Base-by-base conservation (phyloP, 108 stramenopile species). In the Cyclotella cryptica region DNA sequence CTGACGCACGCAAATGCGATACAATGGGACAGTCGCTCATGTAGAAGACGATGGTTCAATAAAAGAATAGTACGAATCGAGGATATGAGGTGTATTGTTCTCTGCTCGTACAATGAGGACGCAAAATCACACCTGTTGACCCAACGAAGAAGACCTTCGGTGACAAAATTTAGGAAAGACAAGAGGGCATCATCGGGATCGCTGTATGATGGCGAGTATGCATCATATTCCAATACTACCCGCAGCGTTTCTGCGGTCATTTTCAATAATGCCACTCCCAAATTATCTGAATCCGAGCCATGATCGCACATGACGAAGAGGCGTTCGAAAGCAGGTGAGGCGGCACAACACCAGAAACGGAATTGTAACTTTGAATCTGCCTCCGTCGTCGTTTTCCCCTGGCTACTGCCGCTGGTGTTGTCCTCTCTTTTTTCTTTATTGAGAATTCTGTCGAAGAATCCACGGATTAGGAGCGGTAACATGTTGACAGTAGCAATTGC, bases 141-240 rank as follows among this genome's bases (percentile, higher is more conserved):
- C 43, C 55, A 71, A 18, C 70, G 40, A 46, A 64, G 28, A 44
- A 72, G 24, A 30, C 69, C 55, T 42, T 63, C 58, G 0, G 80
- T 69, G 22, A 91, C 64, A 45, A 59, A 17, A 19, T 85, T 55
- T 27, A 93, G 80, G 68, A 86, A 91, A 1, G 72, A 18, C 26
- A 88, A 69, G 29, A 86, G 66, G 22, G 66, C 43, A 39, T 79
- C 85, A 11, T 85, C 77, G 0, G 72, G 69, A 84, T 89, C 89
- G 29, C 75, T 78, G 53, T 85, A 80, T 4, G 93, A 86, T 28
- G 93, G 86, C 10, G 81, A 82, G 66, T 94, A 94, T 13, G 81
- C 84, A 75, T 94, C 88, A 46, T 88, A 73, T 29, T 84, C 65
- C 28, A 92, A 63, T 12, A 94, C 59, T 17, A 86, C 21, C 3